A percentile compares a stretch with the other conserved stretches of the same genome.
These are phyloP conservation scores for Neoboletus magnificus DNA, from an alignment of 768 basidiomycete species.

Conservation along the genomic window DNA sequence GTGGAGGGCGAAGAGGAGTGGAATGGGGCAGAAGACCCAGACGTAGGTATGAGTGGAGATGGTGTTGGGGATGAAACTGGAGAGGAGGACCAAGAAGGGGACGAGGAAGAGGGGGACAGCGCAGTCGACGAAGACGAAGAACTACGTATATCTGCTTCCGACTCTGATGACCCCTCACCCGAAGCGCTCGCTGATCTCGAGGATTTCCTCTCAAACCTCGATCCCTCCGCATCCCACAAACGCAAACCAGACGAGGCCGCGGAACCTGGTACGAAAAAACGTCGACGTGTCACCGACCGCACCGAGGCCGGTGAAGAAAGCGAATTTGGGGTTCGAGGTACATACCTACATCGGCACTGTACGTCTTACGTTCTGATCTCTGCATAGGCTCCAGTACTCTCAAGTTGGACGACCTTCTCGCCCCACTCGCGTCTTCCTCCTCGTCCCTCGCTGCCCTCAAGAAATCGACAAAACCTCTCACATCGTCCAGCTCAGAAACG, in stretches of 20 bases:
- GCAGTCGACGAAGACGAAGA: constrained; percentile 37
- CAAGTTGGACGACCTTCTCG: constrained; percentile 70
- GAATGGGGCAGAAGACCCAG: constrained; percentile 7
- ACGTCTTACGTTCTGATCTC: constrained; percentile 1
- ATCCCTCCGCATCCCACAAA: constrained; percentile 54
- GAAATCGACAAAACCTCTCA: constrained; percentile 64
- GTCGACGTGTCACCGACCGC: constrained; percentile 60
- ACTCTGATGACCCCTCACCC: constrained; percentile 47
- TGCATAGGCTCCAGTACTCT: constrained; percentile 43
- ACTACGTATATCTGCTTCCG: constrained; percentile 45
- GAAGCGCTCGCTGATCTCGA: constrained; percentile 69
- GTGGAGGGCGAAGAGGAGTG: constrained; percentile 38
- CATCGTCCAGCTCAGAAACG: constrained; percentile 50
- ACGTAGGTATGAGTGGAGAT: constrained; percentile 36
- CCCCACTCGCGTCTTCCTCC: constrained; percentile 62
- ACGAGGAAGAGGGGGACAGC: constrained; percentile 32
- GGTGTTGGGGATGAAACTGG: constrained; percentile 33
- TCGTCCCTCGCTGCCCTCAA: constrained; percentile 61
- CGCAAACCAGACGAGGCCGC: constrained; percentile 37
- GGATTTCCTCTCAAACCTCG: constrained; percentile 66
- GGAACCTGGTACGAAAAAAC: constrained; percentile 43
- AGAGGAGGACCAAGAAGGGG: constrained; percentile 8
- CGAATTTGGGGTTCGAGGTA: constrained; percentile 70
- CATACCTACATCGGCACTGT: neutral
- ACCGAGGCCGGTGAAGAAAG: constrained; percentile 79